Base-by-base conservation (phyloP, 139 green algal species). In the Bryopsis sp. region DNA sequence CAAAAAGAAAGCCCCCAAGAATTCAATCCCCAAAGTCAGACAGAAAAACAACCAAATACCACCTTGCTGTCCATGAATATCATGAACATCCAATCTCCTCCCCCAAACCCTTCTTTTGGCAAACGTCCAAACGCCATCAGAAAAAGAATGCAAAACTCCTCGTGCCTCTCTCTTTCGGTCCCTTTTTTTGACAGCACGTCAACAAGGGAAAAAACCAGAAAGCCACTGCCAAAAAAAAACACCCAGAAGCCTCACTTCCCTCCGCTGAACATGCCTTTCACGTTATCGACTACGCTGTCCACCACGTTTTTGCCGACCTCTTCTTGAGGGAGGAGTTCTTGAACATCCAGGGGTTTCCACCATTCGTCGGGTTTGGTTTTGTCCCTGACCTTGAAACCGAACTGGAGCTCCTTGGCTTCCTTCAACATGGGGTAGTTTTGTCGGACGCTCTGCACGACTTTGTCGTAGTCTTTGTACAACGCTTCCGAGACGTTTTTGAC, bases 361-460 rank as follows among this genome's bases (percentile, higher is more conserved):
- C 81, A 86, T 8, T 68, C 35, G 66, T 81, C 74, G 60, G 81
- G 81, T 33, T 79, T 61, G 4, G 31, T 28, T 37, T 79, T 75
- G 64, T 84, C 78, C 65, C 78, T 60, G 59, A 88, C 78, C 62
- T 88, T 88, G 77, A 86, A 88, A 24, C 80, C 82, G 57, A 73
- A 88, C 59, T 86, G 73, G 63, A 86, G 81, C 39, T 85, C 78
- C 50, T 72, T 78, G 48, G 72, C 75, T 31, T 61, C 43, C 48
- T 83, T 83, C 32, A 86, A 71, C 22, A 58, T 59, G 15, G 78
- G 78, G 46, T 78, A 73, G 22, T 70, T 57, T 28, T 75, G 67
- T 39, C 71, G 68, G 58, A 87, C 50, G 32, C 63, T 63, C 34
- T 8, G 19, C 48, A 76, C 74, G 33, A 79, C 43, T 48, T 79